phyloP scores from a whole-genome alignment of 1,284 basidiomycete genomes.

The Leucoagaricus sp. region DNA sequence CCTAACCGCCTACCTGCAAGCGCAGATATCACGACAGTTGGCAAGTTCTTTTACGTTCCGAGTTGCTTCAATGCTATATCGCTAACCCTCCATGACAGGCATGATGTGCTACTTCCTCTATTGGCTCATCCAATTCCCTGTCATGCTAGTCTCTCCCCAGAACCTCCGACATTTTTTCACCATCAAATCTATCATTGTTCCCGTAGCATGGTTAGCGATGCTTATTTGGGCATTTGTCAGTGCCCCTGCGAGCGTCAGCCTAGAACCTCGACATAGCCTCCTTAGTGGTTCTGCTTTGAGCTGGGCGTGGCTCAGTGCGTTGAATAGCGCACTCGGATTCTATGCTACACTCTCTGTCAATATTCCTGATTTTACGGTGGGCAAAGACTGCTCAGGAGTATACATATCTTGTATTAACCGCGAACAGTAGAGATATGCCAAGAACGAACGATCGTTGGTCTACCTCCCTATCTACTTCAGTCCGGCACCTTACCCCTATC shows the following conservation, averaged over 20 bases:
- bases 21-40: constrained; percentile 65
- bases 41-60: constrained; percentile 29
- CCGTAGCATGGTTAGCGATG: constrained; percentile 68
- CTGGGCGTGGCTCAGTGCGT: constrained; percentile 74
- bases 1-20: constrained; percentile 62
- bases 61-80: neutral
- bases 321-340: constrained; percentile 70
- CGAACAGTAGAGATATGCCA: constrained; percentile 54
- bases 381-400: constrained; percentile 20
- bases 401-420: neutral
- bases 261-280: constrained; percentile 46
- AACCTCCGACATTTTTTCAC: constrained; percentile 75
- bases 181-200: constrained; percentile 66
- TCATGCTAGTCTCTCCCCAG: constrained; percentile 77
- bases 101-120: constrained; percentile 81
- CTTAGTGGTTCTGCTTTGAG: constrained; percentile 53
- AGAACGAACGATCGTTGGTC: constrained; percentile 55
- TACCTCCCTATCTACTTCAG: too few species aligned
- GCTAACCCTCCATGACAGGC: constrained; percentile 28
- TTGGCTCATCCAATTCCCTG: constrained; percentile 75
- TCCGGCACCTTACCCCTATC: neutral
- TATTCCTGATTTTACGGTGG: constrained; percentile 72
- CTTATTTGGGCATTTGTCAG: constrained; percentile 75
- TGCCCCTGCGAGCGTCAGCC: constrained; percentile 55
- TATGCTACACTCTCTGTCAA: constrained; percentile 71